Evolutionary conservation across 768 basidiomycete genomes (phyloP), one percentile per base, ranked within the genome.

Genomic region (Phaeolepiota aurea): DNA sequence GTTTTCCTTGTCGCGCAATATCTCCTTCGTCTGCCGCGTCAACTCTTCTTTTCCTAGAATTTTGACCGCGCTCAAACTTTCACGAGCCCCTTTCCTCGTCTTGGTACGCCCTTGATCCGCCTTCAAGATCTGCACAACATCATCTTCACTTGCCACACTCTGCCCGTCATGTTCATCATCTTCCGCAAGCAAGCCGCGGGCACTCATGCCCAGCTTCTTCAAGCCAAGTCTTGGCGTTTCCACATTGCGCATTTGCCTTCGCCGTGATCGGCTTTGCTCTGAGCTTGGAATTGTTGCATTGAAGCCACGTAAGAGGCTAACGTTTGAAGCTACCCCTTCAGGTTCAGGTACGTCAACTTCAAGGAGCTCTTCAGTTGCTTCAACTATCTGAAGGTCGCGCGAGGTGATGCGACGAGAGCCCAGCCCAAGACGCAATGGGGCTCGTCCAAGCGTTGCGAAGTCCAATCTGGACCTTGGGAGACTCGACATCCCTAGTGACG

Each of bases 221-320:
- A 93, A 58, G 1, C 92, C 90, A 32, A 87, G 64, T 50, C 71
- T 72, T 20, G 80, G 82, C 10, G 80, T 74, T 2, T 89, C 84
- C 11, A 88, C 76, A 49, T 80, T 86, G 44, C 92, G 71, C 61
- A 86, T 77, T 57, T 88, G 82, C 43, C 90, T 63, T 47, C 92
- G 62, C 44, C 91, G 69, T 11, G 77, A 68, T 46, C 85, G 81
- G 40, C 87, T 73, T 54, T 79, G 74, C 49, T 90, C 85, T 28
- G 92, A 77, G 54, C 85, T 87, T 10, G 94, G 94, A 32, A 96
- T 86, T 2, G 94, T 97, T 13, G 94, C 94, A 53, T 88, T 85
- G 61, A 97, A 98, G 0, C 94, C 94, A 33, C 84, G 78, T 31
- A 96, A 64, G 22, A 98, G 69, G 51, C 87, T 88, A 38, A 92